phyloP scores from a whole-genome alignment of 169 alveolate species.

The Plasmodium chabaudi region DNA sequence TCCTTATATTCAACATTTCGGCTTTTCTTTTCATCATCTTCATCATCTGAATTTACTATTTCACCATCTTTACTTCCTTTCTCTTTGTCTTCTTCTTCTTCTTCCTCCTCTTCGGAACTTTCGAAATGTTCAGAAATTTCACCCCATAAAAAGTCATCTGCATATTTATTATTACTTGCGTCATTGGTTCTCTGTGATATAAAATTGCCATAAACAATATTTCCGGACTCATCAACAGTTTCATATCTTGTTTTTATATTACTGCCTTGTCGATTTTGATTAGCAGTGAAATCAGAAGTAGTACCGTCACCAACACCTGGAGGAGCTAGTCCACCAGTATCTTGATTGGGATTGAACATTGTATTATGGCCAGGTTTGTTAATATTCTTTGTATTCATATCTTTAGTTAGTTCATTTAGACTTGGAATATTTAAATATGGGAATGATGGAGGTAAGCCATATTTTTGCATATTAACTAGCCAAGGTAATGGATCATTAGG shows the following conservation, averaged over 20 bases:
- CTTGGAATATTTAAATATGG: conserved; percentile 98
- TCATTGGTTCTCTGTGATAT: conserved; percentile 76
- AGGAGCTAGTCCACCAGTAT: not conserved
- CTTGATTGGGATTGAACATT: conserved; percentile 64
- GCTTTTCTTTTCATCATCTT: conserved; percentile 47
- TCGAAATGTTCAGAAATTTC: conserved; percentile 75
- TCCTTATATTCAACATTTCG: conserved; percentile 6
- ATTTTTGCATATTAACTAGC: conserved; percentile 97
- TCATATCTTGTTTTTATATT: conserved; percentile 76
- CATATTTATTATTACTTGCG: conserved; percentile 31
- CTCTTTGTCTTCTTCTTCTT: conserved; percentile 10
- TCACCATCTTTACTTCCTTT: conserved; percentile 7
- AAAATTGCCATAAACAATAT: conserved; percentile 80
- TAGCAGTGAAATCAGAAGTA: not conserved
- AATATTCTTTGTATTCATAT: conserved; percentile 69
- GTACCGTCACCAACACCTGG: not conserved
- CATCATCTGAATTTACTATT: conserved; percentile 64
- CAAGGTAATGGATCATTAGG: conserved; percentile 97
- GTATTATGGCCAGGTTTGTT: not conserved
- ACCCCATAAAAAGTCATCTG: conserved; percentile 82
- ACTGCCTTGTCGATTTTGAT: not conserved
- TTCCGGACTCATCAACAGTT: conserved; percentile 86
- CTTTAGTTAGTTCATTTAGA: conserved; percentile 93
- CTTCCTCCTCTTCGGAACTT: conserved; percentile 69
- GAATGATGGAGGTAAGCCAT: conserved; percentile 99